phyloP scores from a whole-genome alignment of 306 rosid species.

The Benincasa hispida region DNA sequence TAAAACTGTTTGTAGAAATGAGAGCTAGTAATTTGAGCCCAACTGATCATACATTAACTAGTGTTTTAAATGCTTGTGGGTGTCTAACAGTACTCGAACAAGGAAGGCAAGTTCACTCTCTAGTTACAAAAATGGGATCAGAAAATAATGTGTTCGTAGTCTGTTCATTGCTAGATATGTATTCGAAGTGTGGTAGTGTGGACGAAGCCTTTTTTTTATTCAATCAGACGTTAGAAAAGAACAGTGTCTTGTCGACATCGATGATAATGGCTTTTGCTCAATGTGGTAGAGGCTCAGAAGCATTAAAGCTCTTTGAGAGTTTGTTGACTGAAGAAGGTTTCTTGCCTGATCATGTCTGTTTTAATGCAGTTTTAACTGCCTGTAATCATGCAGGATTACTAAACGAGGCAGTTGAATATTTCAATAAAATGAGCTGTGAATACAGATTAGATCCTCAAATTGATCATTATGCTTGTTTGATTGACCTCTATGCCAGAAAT shows the following conservation, averaged over 20 bases:
- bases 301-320: constrained; percentile 44
- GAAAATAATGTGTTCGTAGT: constrained; percentile 41
- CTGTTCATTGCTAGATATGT: constrained; percentile 59
- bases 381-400: constrained; percentile 50
- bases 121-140: constrained; percentile 46
- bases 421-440: constrained; percentile 32
- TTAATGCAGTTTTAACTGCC: constrained; percentile 49
- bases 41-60: constrained; percentile 39
- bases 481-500: constrained; percentile 56
- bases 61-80: constrained; percentile 48
- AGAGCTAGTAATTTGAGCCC: constrained; percentile 23
- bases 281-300: constrained; percentile 43
- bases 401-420: constrained; percentile 38
- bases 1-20: constrained; percentile 47
- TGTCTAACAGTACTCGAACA: constrained; percentile 33
- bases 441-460: constrained; percentile 29
- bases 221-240: constrained; percentile 28
- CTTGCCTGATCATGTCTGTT: constrained; percentile 38
- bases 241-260: constrained; percentile 41
- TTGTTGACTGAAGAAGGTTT: constrained; percentile 24
- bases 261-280: constrained; percentile 59
- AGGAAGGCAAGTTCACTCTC: constrained; percentile 46
- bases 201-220: constrained; percentile 34
- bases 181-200: constrained; percentile 48
- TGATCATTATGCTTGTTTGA: constrained; percentile 57